Percentiles rank a stretch among this genome's conserved stretches.
Conservation (phyloP, 2,329 filamentous ascomycete species). For the Fusarium avenaceum region DNA sequence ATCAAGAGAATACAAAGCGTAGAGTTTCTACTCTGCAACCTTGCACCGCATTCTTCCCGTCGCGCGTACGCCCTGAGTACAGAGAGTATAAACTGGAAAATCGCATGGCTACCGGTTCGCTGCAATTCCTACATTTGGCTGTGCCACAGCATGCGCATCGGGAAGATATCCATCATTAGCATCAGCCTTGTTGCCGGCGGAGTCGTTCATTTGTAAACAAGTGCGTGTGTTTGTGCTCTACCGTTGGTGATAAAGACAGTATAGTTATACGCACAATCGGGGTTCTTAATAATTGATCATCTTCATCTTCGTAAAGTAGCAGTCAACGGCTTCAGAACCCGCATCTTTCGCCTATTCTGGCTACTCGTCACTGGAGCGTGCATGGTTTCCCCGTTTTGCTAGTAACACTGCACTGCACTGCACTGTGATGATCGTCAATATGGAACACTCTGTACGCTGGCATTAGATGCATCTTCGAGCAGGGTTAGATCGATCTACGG, state of each 20-base stretch:
- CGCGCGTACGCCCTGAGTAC: conserved; percentile 23
- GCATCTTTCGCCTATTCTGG: conserved; percentile 21
- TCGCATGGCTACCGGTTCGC: conserved; percentile 41
- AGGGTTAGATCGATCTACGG: background rate
- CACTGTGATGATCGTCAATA: conserved; percentile 23
- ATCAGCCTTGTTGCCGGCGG: conserved; percentile 33
- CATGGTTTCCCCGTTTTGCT: conserved; percentile 16
- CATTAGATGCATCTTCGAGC: background rate
- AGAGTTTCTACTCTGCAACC: conserved; percentile 24
- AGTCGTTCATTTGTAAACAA: background rate
- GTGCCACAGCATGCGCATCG: conserved; percentile 29
- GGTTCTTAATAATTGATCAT: background rate
- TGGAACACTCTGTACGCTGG: conserved; percentile 1
- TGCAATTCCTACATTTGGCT: conserved; percentile 45
- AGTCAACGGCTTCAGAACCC: conserved; percentile 5
- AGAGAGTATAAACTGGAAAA: conserved; percentile 23
- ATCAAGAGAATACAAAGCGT: background rate
- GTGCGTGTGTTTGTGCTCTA: background rate
- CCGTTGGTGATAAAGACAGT: background rate
- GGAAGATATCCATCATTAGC: conserved; percentile 26
- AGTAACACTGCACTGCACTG: conserved; percentile 33
- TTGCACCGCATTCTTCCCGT: conserved; percentile 34
- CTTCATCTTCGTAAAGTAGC: conserved; percentile 7
- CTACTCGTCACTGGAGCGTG: conserved; percentile 18
- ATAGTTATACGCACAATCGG: too few relatives aligned